Evolutionary conservation across 257 asterid genomes (phyloP).

Genomic region (Solanum habrochaites): DNA sequence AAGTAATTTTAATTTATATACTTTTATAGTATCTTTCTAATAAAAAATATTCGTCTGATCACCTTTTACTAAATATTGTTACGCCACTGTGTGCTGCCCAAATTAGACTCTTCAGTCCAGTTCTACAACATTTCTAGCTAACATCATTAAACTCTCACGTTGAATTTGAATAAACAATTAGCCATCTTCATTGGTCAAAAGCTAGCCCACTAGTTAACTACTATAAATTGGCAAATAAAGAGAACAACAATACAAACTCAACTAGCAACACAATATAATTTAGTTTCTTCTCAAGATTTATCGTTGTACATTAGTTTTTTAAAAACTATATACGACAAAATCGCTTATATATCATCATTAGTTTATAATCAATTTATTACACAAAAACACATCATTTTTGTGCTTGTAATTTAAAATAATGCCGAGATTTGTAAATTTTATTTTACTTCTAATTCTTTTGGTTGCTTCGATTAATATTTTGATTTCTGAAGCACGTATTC

Average conservation of each 20-base stretch:
- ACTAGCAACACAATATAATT: not conserved
- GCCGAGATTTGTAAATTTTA: not conserved
- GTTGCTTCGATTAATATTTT: not conserved
- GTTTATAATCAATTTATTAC: not conserved
- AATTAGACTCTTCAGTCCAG: constrained; percentile 14
- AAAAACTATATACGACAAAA: not conserved
- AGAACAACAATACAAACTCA: not conserved
- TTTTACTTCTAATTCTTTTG: not conserved
- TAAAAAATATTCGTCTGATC: rapidly evolving
- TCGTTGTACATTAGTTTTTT: not conserved
- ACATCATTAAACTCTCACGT: not conserved
- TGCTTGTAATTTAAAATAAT: too few relatives aligned
- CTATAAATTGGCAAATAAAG: not conserved
- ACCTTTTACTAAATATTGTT: too few relatives aligned
- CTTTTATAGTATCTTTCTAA: too few relatives aligned
- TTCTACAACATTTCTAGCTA: not conserved
- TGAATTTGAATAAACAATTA: constrained; percentile 12
- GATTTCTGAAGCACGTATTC: constrained; percentile 20
- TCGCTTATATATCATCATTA: not conserved
- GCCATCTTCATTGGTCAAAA: not conserved
- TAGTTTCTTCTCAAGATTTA: not conserved
- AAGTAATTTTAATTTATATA: too few relatives aligned
- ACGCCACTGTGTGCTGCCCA: constrained; percentile 4
- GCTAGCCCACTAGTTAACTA: not conserved
- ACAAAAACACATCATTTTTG: too few relatives aligned